Conservation (phyloP, 1,139 yeast genomes). For the Yamadazyma kanchanaburiensis region DNA sequence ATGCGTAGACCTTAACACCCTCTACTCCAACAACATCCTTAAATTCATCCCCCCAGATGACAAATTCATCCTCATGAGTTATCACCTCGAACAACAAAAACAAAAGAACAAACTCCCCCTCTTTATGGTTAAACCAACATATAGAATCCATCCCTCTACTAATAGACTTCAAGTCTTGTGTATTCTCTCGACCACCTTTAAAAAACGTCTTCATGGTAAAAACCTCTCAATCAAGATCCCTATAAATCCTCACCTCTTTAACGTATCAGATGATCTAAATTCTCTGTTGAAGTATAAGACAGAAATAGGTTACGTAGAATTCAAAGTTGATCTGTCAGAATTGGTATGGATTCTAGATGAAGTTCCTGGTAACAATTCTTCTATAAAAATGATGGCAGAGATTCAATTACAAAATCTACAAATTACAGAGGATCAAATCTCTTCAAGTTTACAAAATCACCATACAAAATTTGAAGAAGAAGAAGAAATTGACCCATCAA, state of each 20-base stretch:
- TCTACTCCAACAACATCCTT: slow-evolving; percentile 36
- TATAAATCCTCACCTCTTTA: slow-evolving; percentile 31
- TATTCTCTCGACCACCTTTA: slow-evolving; percentile 31
- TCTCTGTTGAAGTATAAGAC: slow-evolving; percentile 36
- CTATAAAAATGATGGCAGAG: slow-evolving; percentile 46
- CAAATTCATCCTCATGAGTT: slow-evolving; percentile 37
- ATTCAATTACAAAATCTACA: slow-evolving; percentile 17
- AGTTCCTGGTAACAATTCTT: slow-evolving; percentile 45
- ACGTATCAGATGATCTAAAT: slow-evolving; percentile 32
- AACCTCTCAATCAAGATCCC: slow-evolving; percentile 33
- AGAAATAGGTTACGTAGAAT: slow-evolving; percentile 40
- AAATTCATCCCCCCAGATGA: slow-evolving; percentile 49
- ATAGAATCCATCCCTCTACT: slow-evolving; percentile 19
- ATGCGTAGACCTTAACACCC: slow-evolving; percentile 38
- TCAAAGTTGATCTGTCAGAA: slow-evolving; percentile 45
- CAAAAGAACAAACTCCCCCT: slow-evolving; percentile 35
- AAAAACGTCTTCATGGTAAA: slow-evolving; percentile 33
- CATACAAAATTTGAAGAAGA: neutral
- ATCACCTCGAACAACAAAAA: slow-evolving; percentile 39
- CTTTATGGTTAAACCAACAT: slow-evolving; percentile 36
- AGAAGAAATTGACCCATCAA: slow-evolving; percentile 14
- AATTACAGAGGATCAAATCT: slow-evolving; percentile 9
- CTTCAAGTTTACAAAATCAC: slow-evolving; percentile 7
- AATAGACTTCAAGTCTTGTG: slow-evolving; percentile 35
- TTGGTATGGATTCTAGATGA: slow-evolving; percentile 60